Evolutionary conservation across 192 early-diverging fungal genomes (phyloP), one percentile per base, ranked within the genome.

Genomic region (Entomortierella lignicola): DNA sequence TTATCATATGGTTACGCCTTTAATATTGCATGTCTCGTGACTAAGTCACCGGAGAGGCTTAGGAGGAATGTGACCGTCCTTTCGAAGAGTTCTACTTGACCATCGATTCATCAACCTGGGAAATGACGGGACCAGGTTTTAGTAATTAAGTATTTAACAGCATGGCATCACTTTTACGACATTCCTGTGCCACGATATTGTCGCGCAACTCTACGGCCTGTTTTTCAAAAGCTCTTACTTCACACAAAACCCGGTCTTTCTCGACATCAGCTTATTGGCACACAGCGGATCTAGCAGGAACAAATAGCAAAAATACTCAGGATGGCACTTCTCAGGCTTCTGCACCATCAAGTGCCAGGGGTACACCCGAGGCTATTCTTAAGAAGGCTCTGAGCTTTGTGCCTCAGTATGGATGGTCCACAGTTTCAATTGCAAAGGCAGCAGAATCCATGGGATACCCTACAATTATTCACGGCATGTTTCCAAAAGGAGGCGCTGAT

Each of bases 401-500:
- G 2, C 85, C 90, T 41, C 47, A 83, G 56, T 59, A 89, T 65
- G 95, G 95, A 30, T 98, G 94, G 94, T 89, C 92, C 0, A 83
- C 81, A n/a, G 63, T 85, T 21, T 87, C 91, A 1, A 69, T 98
- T 0, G 63, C 72, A 8, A 85, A 83, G 12, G 95, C 90, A 15
- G 89, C 92, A 60, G 75, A 82, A 32, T 83, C 83, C 12, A 81
- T 93, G 32, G 94, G 92, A 29, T 91, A 90, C 63, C 89, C 94
- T 18, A 71, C 88, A 5, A 88, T 92, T 53, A 83, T 89, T 10
- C 92, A 94, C 51, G 92, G 92, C 15, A 71, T 94, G 31, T 90
- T 89, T 47, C 82, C 85, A 1, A 73, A 84, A 3, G 94, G 93
- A 8, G 85, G 85, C 18, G 79, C 90, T 8, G 91, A 91, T 20